Conservation (phyloP, 2,329 filamentous ascomycete species). For the Truncatella angustata region DNA sequence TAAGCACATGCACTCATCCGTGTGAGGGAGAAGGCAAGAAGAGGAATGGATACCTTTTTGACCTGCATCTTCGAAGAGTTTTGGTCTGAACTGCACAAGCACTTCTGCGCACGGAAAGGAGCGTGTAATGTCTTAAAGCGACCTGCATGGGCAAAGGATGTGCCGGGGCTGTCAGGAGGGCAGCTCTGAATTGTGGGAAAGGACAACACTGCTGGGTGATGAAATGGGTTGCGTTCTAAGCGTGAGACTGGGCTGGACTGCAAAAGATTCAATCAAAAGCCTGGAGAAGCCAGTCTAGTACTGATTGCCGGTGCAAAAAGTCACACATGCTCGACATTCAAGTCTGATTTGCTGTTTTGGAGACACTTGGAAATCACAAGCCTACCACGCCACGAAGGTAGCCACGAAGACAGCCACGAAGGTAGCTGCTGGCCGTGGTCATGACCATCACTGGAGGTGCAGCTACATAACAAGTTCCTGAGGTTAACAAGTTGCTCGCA, state of each 20-base stretch:
- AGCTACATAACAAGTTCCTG: too few species aligned
- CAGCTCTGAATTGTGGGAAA: background rate
- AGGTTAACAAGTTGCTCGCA: too few species aligned
- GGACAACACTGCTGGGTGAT: background rate
- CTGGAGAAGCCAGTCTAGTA: background rate
- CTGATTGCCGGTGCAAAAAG: background rate
- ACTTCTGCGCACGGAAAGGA: background rate
- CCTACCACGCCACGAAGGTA: too few species aligned
- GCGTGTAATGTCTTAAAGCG: background rate
- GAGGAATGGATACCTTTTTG: constrained; percentile 24
- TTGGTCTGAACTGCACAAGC: too few species aligned
- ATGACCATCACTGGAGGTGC: background rate
- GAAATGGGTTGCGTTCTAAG: too few species aligned
- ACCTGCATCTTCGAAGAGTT: constrained; percentile 27
- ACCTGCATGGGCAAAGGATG: background rate
- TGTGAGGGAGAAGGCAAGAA: background rate
- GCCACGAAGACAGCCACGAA: too few species aligned
- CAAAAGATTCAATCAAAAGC: too few species aligned
- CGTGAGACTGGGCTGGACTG: too few species aligned
- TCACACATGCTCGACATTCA: background rate
- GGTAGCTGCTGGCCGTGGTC: background rate
- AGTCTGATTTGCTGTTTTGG: background rate
- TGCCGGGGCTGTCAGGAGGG: background rate
- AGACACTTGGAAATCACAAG: background rate
- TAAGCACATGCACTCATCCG: background rate